A percentile compares a stretch with the other conserved stretches of the same genome.
phyloP scores from a whole-genome alignment of 257 asterid genomes.

The Nicotiana benthamiana region DNA sequence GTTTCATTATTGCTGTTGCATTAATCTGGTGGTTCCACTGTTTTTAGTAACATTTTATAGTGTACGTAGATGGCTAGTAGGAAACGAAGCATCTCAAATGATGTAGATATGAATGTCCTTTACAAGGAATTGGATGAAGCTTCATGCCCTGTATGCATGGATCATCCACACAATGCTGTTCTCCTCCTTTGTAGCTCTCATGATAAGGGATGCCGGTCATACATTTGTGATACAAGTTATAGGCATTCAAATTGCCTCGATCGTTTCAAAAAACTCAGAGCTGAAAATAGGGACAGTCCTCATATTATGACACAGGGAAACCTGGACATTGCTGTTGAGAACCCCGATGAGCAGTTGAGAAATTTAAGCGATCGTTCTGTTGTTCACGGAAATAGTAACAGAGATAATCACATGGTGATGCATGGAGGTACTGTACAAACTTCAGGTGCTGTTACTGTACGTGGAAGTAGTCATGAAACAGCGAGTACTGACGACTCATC shows the following conservation, averaged over 20 bases:
- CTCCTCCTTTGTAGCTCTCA: constrained; percentile 86
- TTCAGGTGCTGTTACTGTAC: neutral
- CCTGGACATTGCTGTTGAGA: constrained; percentile 11
- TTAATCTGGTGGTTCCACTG: constrained; percentile 5
- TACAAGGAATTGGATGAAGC: constrained; percentile 94
- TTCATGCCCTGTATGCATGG: constrained; percentile 92
- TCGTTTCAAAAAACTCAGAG: constrained; percentile 64
- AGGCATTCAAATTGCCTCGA: constrained; percentile 90
- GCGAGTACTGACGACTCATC: constrained; percentile 20
- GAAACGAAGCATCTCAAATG: constrained; percentile 72
- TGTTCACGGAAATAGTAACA: constrained; percentile 15
- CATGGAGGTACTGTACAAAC: constrained; percentile 12
- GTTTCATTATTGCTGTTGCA: neutral
- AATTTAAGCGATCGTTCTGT: constrained; percentile 14
- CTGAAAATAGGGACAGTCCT: constrained; percentile 35
- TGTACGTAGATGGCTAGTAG: constrained; percentile 90
- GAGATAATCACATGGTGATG: constrained; percentile 13
- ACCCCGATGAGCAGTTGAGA: constrained; percentile 14
- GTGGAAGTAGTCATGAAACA: constrained; percentile 28
- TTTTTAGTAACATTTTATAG: constrained; percentile 59
- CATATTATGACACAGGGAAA: constrained; percentile 13
- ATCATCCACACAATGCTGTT: constrained; percentile 72
- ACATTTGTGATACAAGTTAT: constrained; percentile 90
- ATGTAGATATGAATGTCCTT: constrained; percentile 54
- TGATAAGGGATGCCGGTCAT: constrained; percentile 80